A percentile compares a stretch with the other conserved stretches of the same genome.
These are phyloP conservation scores for Colletotrichum sp. DNA, from an alignment of 2,329 filamentous ascomycete species.

Conservation along the genomic window DNA sequence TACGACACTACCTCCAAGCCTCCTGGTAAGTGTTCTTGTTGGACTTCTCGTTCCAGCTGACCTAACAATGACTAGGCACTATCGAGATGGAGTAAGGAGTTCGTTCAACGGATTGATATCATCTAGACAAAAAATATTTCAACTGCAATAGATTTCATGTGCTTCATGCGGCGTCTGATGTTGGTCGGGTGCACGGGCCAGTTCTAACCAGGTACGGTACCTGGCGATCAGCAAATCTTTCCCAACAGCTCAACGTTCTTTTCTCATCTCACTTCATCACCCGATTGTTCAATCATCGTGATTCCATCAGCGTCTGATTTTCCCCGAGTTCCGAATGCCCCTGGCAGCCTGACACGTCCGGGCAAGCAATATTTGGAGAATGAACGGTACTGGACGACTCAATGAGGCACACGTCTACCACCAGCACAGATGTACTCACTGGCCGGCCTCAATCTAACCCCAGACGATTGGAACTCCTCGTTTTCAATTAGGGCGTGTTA, in stretches of 20 bases:
- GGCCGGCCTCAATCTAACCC: not conserved
- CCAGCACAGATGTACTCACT: not conserved
- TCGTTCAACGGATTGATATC: not conserved
- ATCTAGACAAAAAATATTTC: not conserved
- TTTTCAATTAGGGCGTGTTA: not conserved
- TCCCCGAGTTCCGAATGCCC: not conserved
- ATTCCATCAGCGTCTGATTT: not conserved
- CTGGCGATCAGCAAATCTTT: not conserved
- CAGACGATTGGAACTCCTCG: not conserved
- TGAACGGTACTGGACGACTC: not conserved
- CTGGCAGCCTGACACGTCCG: not conserved
- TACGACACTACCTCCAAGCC: conserved; percentile 44
- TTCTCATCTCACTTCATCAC: not conserved
- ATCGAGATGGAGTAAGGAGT: not conserved
- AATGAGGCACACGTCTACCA: not conserved
- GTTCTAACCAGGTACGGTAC: not conserved
- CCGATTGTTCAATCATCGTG: not conserved
- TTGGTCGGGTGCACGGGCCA: not conserved
- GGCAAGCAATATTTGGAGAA: not conserved
- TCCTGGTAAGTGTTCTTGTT: not conserved
- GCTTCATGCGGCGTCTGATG: not conserved
- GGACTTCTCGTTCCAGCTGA: not conserved
- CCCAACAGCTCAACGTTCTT: not conserved
- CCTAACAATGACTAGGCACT: not conserved
- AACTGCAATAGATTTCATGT: not conserved